Evolutionary conservation across 2,329 filamentous ascomycete genomes (phyloP), one percentile per base, ranked within the genome.

Genomic region (Cladorrhinum sp.): DNA sequence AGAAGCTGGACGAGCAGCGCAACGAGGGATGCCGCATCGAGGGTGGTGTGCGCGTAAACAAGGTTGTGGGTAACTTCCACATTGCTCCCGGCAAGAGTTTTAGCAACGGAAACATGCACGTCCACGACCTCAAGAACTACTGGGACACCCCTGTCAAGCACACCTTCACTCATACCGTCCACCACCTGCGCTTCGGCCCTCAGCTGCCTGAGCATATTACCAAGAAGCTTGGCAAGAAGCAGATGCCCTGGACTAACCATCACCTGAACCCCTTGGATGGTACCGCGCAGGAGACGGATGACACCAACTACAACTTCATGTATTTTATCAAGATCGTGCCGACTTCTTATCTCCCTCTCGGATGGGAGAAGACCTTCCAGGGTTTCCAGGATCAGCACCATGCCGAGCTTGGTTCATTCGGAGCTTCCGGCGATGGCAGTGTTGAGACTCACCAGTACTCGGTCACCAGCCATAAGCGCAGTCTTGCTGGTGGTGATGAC

Each of bases 241-340:
- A 75, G 9, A 80, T 77, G 72, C 82, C 79, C 62, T 96, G 91
- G 91, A 92, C 90, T 10, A 93, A 92, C 75, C 91, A 96, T 76
- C 92, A 98, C 75, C 77, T 91, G 67, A 97, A 98, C 76, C 95
- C 95, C 3, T 85, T 99, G 3, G 96, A 99, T 71, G 82, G 84
- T 57, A 90, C 89, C 2, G 79, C 83, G 65, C 92, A 98, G 79
- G 77, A 82, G 57, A 96, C 92, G 1, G 79, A 84, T 36, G 92
- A 97, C 71, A 85, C 91, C 67, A 90, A 90, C 66, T 97, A 84
- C 82, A 99, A 97, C 80, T 99, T 88, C 76, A 96, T 98, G 92
- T 99, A 99, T 81, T 99, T 99, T 76, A 83, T 99, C 76, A 99
- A 99, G 82, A 95, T 99, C 60, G 95, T 99, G 30, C 92, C 91